Evolutionary conservation across 371 early-diverging fungal genomes (phyloP), one percentile per base, ranked within the genome.

Genomic region (Mortierella sp.): DNA sequence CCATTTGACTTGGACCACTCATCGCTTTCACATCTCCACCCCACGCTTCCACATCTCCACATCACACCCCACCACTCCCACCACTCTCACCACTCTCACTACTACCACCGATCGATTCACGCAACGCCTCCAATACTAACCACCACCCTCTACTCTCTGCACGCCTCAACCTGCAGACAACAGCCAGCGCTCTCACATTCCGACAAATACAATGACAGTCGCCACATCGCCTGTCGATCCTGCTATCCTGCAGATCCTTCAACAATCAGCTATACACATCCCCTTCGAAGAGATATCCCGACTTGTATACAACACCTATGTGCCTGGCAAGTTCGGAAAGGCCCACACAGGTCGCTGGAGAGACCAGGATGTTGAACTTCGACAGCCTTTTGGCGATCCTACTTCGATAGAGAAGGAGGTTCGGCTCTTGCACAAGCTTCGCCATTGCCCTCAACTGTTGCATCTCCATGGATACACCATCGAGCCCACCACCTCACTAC

Each of bases 391-490:
- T 31, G 68, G 69, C 0, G 76, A 76, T n/a, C 46, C 37, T 3
- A 45, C 68, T 3, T 16, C 62, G 25, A 44, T 76, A 14, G 76
- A 76, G 39, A 63, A 57, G 29, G 67, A 68, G 25, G 52, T 61
- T 3, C 68, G 64, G 0, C 56, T 68, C 16, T 58, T 76, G 9
- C 57, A 57, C 16, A 60, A 55, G 17, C 61, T 68, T 41, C 47
- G 53, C 28, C 51, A 53, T 9, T 68, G 76, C 34, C 62, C 68
- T 9, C 68, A 76, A 45, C 57, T 68, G 31, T 31, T 60, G 16
- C 76, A 60, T 31, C 58, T 76, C 4, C 55, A 68, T 28, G 76
- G 76, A 54, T 76, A 60, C 31, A 68, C 76, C 5, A 47, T 76
- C 43, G 76, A 76, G n/a, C 61, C 69, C 21, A 34, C 51, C 5